Base-by-base conservation (phyloP, 495 filamentous ascomycete genomes). In the Geoglossum glabrum region DNA sequence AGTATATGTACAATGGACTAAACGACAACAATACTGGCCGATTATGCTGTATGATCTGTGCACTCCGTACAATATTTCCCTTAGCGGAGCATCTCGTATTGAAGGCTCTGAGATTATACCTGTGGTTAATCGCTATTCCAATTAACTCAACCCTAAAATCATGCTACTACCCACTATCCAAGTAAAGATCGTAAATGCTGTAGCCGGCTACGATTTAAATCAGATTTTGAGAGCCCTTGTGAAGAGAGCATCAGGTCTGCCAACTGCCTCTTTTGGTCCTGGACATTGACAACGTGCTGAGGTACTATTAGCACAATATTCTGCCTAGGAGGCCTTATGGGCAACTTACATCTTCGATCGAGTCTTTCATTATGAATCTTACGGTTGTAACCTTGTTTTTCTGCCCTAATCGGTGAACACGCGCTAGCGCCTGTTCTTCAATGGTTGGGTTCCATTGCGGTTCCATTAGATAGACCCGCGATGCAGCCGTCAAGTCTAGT, bases 391-490 rank as follows among this genome's bases (percentile, higher is more conserved):
- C 60, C 5, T 67, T 54, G 0, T 61, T 59, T 55, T 11, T 63
- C 61, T 68, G 66, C 8, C 66, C 66, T 43, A 68, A 62, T 19
- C 66, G 61, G 40, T 68, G 62, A 8, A 67, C 63, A 28, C 65
- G 65, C 56, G 63, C 64, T 19, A 68, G 56, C 23, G 66, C 66
- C 27, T 68, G 66, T n/a, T 63, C 59, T 55, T 68, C 66, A 19
- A 65, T 55, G 61, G 65, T 67, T 10, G 66, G 65, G 46, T 68
- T 68, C 66, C 66, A 67, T 30, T 67, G 64, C 7, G 65, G 66
- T 58, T 68, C 66, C 4, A 68, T 52, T 11, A 68, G 43, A 51
- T 68, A 65, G 13, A 66, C 62, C 45, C 45, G 30, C 27, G 50
- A 45, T 15, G 66, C 66, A 11, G 56, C 60, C 1, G 59, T 67